Conservation (phyloP, 228 moss, liverwort and hornwort genomes). For the Sphagnum magellanicum region DNA sequence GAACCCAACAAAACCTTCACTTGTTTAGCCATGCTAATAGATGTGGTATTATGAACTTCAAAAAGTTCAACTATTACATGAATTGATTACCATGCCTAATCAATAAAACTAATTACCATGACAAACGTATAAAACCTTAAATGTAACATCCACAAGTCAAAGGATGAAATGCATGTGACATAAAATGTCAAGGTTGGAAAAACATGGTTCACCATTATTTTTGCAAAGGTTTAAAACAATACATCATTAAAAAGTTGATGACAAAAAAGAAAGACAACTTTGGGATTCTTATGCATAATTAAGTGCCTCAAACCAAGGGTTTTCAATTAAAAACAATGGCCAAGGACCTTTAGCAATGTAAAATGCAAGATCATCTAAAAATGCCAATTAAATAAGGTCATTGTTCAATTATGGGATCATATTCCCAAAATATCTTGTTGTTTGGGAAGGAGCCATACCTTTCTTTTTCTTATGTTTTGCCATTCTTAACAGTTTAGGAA, state of each 20-base stretch:
- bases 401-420: conserved; percentile 30
- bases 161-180: conserved; percentile 28
- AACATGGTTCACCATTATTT: conserved; percentile 35
- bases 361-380: conserved; percentile 46
- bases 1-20: conserved; percentile 31
- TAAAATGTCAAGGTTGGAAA: conserved; percentile 33
- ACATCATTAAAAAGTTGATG: conserved; percentile 40
- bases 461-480: conserved; percentile 42
- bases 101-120: conserved; percentile 39
- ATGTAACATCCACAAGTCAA: conserved; percentile 41
- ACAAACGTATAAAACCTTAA: conserved; percentile 30
- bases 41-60: conserved; percentile 32
- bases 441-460: conserved; percentile 23
- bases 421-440: conserved; percentile 19
- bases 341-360: conserved; percentile 30
- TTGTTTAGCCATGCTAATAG: conserved; percentile 25
- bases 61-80: conserved; percentile 45
- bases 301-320: conserved; percentile 33
- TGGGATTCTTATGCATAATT: conserved; percentile 37
- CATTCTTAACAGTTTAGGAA: conserved; percentile 19
- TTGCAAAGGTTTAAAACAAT: conserved; percentile 40
- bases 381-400: conserved; percentile 42
- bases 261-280: conserved; percentile 38
- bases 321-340: conserved; percentile 30
- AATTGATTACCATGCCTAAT: conserved; percentile 35